Evolutionary conservation across 495 filamentous ascomycete species (phyloP).

Genomic region (Tricharina praecox): DNA sequence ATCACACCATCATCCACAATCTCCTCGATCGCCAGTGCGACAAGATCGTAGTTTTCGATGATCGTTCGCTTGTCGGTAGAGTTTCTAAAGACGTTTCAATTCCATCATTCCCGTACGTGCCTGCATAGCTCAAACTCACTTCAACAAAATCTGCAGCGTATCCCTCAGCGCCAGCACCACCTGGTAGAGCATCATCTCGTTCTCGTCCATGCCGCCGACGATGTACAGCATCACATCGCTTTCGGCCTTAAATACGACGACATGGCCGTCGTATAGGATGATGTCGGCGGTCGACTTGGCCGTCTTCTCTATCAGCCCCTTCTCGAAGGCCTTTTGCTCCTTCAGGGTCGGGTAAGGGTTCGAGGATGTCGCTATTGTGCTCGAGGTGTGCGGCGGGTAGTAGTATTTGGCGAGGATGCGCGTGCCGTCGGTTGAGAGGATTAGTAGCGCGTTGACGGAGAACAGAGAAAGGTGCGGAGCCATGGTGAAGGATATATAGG

Average conservation of each 20-base stretch:
- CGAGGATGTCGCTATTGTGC: conserved; percentile 20
- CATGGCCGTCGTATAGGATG: conserved; percentile 84
- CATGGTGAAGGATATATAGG: conserved; percentile 24
- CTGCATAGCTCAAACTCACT: conserved; percentile 38
- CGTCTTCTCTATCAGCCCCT: conserved; percentile 88
- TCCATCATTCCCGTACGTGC: conserved; percentile 7
- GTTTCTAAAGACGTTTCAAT: conserved; percentile 37
- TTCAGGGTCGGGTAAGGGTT: conserved; percentile 82
- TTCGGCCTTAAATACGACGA: conserved; percentile 95
- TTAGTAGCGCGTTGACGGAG: conserved; percentile 69
- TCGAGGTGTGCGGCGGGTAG: conserved; percentile 59
- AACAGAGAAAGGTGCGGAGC: conserved; percentile 61
- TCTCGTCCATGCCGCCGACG: conserved; percentile 80
- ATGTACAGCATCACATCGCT: conserved; percentile 96
- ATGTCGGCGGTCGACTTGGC: conserved; percentile 89
- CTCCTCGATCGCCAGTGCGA: conserved; percentile 85
- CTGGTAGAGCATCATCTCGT: conserved; percentile 90
- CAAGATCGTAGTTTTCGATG: conserved; percentile 91
- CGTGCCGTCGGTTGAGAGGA: conserved; percentile 75
- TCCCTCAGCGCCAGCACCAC: conserved; percentile 78
- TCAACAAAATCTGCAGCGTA: conserved; percentile 77
- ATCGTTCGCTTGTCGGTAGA: conserved; percentile 94
- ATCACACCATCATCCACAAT: conserved; percentile 94
- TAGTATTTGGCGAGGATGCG: conserved; percentile 95
- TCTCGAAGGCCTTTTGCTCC: conserved; percentile 88